phyloP scores from a whole-genome alignment of 768 basidiomycete genomes.

The Lentinula sp. region DNA sequence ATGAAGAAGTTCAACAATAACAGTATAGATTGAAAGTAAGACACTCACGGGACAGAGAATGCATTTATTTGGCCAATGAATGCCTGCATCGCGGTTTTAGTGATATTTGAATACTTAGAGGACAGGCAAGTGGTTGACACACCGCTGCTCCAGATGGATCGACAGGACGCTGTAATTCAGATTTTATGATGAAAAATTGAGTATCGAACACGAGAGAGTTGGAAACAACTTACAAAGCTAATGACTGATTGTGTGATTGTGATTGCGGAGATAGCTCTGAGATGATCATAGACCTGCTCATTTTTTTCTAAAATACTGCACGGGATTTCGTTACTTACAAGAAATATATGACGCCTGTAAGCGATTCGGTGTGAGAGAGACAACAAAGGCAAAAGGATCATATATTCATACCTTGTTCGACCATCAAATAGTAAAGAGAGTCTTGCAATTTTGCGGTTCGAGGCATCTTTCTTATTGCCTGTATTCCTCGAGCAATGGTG shows the following conservation, averaged over 20 bases:
- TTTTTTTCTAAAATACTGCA: background rate
- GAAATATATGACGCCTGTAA: background rate
- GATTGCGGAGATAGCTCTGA: background rate
- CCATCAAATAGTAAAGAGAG: background rate
- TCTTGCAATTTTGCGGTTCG: background rate
- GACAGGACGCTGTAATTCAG: background rate
- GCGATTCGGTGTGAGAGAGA: background rate
- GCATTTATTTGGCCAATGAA: background rate
- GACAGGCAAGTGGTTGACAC: background rate
- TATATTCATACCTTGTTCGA: background rate
- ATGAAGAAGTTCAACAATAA: background rate
- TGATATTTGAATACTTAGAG: background rate
- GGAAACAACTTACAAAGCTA: background rate
- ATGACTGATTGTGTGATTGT: background rate
- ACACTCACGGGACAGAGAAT: background rate
- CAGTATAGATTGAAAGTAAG: background rate
- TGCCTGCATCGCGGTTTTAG: background rate
- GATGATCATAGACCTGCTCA: background rate
- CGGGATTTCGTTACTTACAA: background rate
- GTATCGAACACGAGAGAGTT: background rate
- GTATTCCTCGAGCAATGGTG: background rate
- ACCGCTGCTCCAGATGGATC: background rate
- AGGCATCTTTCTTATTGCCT: background rate
- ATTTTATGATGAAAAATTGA: background rate
- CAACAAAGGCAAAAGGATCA: background rate